Evolutionary conservation across 192 early-diverging fungal species (phyloP), one percentile per base, ranked within the genome.

Genomic region (Gamsiella multidivaricata): DNA sequence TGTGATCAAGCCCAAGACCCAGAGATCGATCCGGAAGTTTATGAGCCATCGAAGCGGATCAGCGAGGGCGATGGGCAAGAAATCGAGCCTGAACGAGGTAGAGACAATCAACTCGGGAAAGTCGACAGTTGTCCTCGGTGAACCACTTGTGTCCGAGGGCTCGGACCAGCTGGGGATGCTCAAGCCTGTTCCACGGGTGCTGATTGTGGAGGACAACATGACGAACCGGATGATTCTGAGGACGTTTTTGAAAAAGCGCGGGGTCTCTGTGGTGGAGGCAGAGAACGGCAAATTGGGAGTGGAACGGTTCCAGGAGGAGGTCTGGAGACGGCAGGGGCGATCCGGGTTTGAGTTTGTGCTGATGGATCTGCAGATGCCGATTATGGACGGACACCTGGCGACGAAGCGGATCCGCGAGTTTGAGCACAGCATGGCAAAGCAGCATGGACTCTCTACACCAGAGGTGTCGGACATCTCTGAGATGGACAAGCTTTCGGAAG

Each of bases 321-420:
- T 51, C 37, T 42, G 33, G 33, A 33, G 45, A 3, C 52, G 66
- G 3, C 26, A 49, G 17, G 68, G 68, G 2, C 53, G 46, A 9
- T 36, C n/a, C 15, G 61, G 67, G 11, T 82, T 72, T 43, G 75
- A 82, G 12, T 50, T 80, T 34, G 65, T 82, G 12, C 50, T 82
- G 49, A 82, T 82, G 81, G 81, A 82, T 46, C 50, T 82, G 12
- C 74, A 82, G 64, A 82, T 82, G 81, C 81, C 81, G 0, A 70
- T 82, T 6, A 82, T 82, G 81, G 70, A 82, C 26, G 81, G 81
- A 3, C 72, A 82, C 32, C n/a, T 68, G 45, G 81, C 81, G 29
- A 82, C 75, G 1, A 59, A 69, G 18, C 63, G 65, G 34, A 82
- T 82, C 15, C 69, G 81, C 18, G 69, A 73, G 46, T 57, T 80